phyloP scores from a whole-genome alignment of 176 grass and related monocot species.

The Echinochloa phyllopogon region DNA sequence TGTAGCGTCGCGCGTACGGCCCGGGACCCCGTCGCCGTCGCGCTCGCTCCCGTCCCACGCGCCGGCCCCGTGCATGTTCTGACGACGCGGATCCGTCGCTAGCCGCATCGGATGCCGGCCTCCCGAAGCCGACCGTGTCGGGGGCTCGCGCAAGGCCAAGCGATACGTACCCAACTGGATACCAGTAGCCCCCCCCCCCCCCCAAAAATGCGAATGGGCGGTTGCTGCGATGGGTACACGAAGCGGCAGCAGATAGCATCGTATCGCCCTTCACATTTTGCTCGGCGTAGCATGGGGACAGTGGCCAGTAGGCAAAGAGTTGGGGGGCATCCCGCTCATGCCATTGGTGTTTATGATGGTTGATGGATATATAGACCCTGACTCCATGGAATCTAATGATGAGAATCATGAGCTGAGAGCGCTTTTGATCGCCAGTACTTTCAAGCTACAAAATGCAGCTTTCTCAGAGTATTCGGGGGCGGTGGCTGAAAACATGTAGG shows the following conservation, averaged over 20 bases:
- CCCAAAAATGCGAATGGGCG: not conserved
- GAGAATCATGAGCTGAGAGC: constrained; percentile 5
- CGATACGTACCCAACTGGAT: not conserved
- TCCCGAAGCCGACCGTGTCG: not conserved
- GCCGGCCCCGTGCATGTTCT: not conserved
- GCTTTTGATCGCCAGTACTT: not conserved
- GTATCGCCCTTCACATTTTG: not conserved
- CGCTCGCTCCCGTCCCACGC: not conserved
- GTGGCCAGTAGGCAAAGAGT: not conserved
- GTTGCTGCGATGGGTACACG: not conserved
- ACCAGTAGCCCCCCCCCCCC: not conserved
- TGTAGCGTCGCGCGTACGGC: not conserved
- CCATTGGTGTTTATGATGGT: not conserved
- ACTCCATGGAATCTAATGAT: constrained; percentile 37
- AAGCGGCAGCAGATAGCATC: not conserved
- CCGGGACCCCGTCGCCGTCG: not conserved
- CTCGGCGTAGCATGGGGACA: not conserved
- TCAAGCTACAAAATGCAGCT: not conserved
- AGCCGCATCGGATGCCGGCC: constrained; percentile 22
- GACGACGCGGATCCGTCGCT: constrained; percentile 18
- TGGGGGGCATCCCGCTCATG: not conserved
- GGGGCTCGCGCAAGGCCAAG: not conserved
- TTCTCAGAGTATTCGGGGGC: constrained; percentile 10
- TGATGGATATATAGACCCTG: not conserved
- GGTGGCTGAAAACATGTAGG: not conserved